phyloP scores from a whole-genome alignment of 1,284 basidiomycete genomes.

The Prillingera fragicola region DNA sequence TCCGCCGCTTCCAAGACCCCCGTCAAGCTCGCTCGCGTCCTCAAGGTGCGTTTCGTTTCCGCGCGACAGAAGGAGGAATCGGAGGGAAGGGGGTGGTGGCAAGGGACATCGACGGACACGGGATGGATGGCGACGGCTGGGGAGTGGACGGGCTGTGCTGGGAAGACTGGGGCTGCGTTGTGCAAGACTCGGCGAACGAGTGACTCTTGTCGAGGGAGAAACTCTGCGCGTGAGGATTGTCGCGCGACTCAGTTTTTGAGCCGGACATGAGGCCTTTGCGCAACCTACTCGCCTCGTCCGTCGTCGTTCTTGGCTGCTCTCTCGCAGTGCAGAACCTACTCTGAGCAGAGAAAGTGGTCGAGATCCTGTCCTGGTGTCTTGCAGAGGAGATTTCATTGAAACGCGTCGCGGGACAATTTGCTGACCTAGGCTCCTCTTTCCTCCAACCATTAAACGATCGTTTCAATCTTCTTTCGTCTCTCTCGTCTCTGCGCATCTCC shows the following conservation, averaged over 20 bases:
- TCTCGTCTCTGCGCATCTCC: background rate
- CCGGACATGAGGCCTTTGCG: no score
- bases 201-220: no score
- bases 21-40: slow-evolving; percentile 92
- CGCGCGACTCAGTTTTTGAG: no score
- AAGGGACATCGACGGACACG: background rate
- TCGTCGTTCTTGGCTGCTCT: background rate
- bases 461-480: slow-evolving; percentile 1
- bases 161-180: background rate
- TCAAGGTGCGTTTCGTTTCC: no score
- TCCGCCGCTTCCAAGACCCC: slow-evolving; percentile 66
- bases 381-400: no score
- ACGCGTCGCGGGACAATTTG: background rate
- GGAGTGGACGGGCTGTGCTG: background rate
- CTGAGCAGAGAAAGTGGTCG: background rate
- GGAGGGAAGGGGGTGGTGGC: background rate
- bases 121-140: background rate
- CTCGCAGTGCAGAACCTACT: no score
- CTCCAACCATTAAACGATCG: background rate
- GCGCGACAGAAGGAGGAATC: background rate
- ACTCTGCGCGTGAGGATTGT: no score
- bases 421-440: slow-evolving; percentile 3
- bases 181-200: background rate
- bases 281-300: background rate
- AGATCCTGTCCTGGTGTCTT: background rate